Percentiles rank a stretch among this genome's conserved stretches.
phyloP scores from a whole-genome alignment of 2,329 filamentous ascomycete species.

The Microdochium trichocladiopsis region DNA sequence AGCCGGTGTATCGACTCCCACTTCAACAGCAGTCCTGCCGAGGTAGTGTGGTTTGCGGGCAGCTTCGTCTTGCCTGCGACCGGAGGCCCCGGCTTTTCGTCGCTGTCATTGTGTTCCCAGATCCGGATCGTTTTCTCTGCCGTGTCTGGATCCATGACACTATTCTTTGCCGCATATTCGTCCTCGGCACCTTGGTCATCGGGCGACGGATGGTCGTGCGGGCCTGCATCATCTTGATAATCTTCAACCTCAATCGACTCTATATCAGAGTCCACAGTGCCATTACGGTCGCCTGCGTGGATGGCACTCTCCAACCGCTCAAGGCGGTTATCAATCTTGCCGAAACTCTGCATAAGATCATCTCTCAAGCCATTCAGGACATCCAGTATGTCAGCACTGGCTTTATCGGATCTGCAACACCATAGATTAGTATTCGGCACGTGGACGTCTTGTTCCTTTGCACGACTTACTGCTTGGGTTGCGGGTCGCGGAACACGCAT shows the following conservation, averaged over 20 bases:
- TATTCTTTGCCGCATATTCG: background rate
- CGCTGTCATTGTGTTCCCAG: conserved; percentile 37
- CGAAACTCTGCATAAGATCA: conserved; percentile 29
- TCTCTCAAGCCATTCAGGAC: conserved; percentile 30
- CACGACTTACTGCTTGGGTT: conserved; percentile 87
- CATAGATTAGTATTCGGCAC: no score
- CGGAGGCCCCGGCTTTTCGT: conserved; percentile 42
- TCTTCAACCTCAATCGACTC: conserved; percentile 22
- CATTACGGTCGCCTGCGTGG: conserved; percentile 14
- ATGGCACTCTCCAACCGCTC: conserved; percentile 27
- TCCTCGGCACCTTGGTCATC: background rate
- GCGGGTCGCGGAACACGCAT: conserved; percentile 86
- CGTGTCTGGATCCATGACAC: conserved; percentile 15
- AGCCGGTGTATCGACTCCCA: conserved; percentile 64
- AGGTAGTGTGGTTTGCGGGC: conserved; percentile 80
- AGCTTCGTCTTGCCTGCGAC: conserved; percentile 61
- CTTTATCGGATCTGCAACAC: conserved; percentile 53
- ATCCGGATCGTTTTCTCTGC: conserved; percentile 24
- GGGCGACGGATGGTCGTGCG: background rate
- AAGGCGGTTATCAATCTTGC: conserved; percentile 27
- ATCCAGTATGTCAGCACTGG: conserved; percentile 52
- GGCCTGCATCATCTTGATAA: conserved; percentile 11
- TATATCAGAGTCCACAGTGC: conserved; percentile 11
- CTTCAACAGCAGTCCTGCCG: conserved; percentile 73
- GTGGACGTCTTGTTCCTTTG: no score